Evolutionary conservation across 352 stramenopile genomes (phyloP), one percentile per base, ranked within the genome.

Genomic region (Globisporangium camurandrum): DNA sequence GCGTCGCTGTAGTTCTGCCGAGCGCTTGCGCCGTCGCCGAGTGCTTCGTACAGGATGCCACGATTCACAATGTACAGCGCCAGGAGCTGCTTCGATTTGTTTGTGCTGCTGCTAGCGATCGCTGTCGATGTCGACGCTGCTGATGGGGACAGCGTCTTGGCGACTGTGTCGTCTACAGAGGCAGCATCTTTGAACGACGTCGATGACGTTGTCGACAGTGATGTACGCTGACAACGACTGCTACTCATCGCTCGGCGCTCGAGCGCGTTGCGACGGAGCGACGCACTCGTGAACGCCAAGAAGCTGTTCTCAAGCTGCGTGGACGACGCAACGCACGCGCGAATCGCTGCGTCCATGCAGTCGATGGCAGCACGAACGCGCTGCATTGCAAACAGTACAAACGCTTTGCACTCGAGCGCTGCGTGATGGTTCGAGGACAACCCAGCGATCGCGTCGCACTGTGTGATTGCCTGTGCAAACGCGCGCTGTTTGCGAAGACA

Each of bases 11-110:
- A 91, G 49, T 88, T 70, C 39, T 71, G 59, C 11, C 61, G 62
- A 11, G 79, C 76, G 23, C 73, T 58, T 9, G 69, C 64, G 16
- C 83, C 57, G n/a, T 67, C 31, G 4, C 64, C 62, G 28, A 78
- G 49, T 3, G 69, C 77, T 49, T 91, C 74, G 14, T 84, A 67
- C 41, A 87, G 54, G 38, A 87, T 70, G 6, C 79, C 79, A 11
- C 74, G 76, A 42, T 91, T 88, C 34, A 80, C 51, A 62, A 91
- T 71, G 54, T 87, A 87, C 41, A 87, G 53, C 41, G 76, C 66
- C 10, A 90, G 61, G 17, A 67, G 62, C 54, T 88, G 78, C 59
- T 86, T 84, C 39, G 71, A 58, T 24, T 86, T 24, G 44, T 59
- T 43, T 31, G 62, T 57, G 26, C 64, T 56, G 14, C 50, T 43